phyloP scores from a whole-genome alignment of 2,329 filamentous ascomycete genomes.

The Aspergillus novofumigatus region DNA sequence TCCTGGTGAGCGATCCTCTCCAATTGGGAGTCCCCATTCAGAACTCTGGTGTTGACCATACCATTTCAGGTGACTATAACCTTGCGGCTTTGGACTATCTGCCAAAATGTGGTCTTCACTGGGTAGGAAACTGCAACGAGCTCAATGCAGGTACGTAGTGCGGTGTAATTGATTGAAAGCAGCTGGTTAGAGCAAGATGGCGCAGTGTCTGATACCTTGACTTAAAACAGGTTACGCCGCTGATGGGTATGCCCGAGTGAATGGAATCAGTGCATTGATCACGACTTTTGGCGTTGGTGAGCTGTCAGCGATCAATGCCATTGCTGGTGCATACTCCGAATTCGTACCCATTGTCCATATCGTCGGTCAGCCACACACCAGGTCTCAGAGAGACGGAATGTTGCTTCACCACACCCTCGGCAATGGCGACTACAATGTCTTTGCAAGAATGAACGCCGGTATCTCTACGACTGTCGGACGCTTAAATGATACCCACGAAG shows the following conservation, averaged over 20 bases:
- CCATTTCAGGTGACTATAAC: constrained; percentile 59
- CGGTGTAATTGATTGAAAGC: not conserved
- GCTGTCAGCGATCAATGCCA: constrained; percentile 65
- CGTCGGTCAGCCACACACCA: constrained; percentile 51
- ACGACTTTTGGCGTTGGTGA: constrained; percentile 72
- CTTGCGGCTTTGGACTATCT: constrained; percentile 58
- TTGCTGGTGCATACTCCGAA: constrained; percentile 72
- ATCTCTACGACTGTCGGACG: constrained; percentile 70
- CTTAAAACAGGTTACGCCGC: constrained; percentile 60
- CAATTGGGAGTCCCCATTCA: constrained; percentile 1
- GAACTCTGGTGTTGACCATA: not conserved
- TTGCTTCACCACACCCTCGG: constrained; percentile 65
- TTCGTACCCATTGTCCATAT: constrained; percentile 64
- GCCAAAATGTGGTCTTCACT: constrained; percentile 49
- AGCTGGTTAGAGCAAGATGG: not conserved
- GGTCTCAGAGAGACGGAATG: constrained; percentile 44
- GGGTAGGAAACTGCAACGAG: constrained; percentile 61
- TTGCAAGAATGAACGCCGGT: constrained; percentile 69
- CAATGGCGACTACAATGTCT: constrained; percentile 78
- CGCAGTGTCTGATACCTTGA: not conserved
- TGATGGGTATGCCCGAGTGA: constrained; percentile 73
- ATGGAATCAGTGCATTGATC: constrained; percentile 64
- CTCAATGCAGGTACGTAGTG: constrained; percentile 50
- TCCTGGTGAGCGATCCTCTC: constrained; percentile 45
- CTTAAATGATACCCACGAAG: constrained; percentile 65